Base-by-base conservation (phyloP, 306 rosid genomes). In the Glycine soja region DNA sequence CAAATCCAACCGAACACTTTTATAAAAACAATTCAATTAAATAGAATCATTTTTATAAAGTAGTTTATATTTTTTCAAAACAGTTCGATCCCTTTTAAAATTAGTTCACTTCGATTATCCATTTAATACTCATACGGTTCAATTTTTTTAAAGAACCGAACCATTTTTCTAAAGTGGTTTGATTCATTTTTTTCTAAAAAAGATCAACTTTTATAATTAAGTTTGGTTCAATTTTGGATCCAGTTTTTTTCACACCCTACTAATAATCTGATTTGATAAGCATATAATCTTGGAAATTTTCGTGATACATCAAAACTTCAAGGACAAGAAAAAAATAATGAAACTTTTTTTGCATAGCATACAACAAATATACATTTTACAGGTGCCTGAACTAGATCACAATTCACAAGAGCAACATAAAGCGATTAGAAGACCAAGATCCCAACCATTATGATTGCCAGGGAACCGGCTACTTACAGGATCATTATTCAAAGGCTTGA, bases 401-500 rank as follows among this genome's bases (percentile, higher is more conserved):
- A 81, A 85, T 45, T 65, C 54, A 70, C n/a, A 67, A 18, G 79
- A 56, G 47, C 54, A 58, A 57, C 80, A 79, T 10, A 12, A 19
- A 38, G 54, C 67, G 2, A 77, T 64, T 32, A 77, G 85, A 48
- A 89, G 76, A 76, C 70, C 83, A 58, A 89, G 78, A 82, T 72
- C 77, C 72, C n/a, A 24, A 65, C 70, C 75, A 50, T 72, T 78
- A 72, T 83, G 77, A 58, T 57, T 84, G 47, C 66, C 58, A 14
- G 66, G 34, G 16, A 74, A 65, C 70, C 70, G 64, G 80, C 65
- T 82, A 85, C 89, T 84, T 79, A 82, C 86, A 84, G 7, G 76
- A 70, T 77, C 89, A 84, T 88, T 89, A 88, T 91, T 91, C 84
- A 78, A 82, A 83, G 85, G 87, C 34, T 72, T 74, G 72, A 51